Evolutionary conservation across 345 rosid species (phyloP).

Genomic region (Melaleuca alternifolia): DNA sequence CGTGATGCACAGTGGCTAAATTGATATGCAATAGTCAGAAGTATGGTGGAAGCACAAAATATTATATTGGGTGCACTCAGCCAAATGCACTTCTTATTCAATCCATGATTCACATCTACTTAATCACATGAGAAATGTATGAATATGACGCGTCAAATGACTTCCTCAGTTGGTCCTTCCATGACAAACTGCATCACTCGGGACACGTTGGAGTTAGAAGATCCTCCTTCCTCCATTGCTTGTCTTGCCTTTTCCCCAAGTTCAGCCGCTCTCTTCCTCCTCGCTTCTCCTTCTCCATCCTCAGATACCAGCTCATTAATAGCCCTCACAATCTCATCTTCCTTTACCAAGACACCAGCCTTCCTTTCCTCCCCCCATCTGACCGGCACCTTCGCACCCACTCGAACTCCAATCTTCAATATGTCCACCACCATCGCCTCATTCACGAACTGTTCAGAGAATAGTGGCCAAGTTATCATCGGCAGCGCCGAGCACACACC

Average conservation of each 20-base stretch:
- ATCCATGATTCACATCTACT: background rate
- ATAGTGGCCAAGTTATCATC: slow-evolving; percentile 75
- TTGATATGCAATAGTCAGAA: background rate
- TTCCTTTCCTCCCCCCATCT: slow-evolving; percentile 75
- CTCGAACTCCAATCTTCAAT: slow-evolving; percentile 57
- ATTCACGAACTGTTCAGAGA: slow-evolving; percentile 66
- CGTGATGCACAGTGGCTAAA: background rate
- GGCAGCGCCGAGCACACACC: slow-evolving; percentile 53
- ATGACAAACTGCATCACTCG: slow-evolving; percentile 29
- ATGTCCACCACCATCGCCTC: slow-evolving; percentile 60
- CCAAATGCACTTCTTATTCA: background rate
- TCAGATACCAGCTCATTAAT: slow-evolving; percentile 32
- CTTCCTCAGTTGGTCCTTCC: background rate
- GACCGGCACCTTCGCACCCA: slow-evolving; percentile 55
- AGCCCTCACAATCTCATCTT: slow-evolving; percentile 27
- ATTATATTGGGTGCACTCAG: background rate
- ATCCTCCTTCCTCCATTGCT: slow-evolving; percentile 46
- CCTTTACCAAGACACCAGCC: slow-evolving; percentile 51
- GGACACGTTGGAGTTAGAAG: slow-evolving; percentile 37
- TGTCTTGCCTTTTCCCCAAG: slow-evolving; percentile 29
- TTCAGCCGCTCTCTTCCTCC: slow-evolving; percentile 32
- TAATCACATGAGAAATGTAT: background rate
- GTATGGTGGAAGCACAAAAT: background rate
- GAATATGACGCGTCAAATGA: background rate
- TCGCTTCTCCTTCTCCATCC: slow-evolving; percentile 30